These are phyloP conservation scores for Saccharomyces hybrid DNA, from an alignment of 1,139 yeast genomes.

Conservation along the genomic window DNA sequence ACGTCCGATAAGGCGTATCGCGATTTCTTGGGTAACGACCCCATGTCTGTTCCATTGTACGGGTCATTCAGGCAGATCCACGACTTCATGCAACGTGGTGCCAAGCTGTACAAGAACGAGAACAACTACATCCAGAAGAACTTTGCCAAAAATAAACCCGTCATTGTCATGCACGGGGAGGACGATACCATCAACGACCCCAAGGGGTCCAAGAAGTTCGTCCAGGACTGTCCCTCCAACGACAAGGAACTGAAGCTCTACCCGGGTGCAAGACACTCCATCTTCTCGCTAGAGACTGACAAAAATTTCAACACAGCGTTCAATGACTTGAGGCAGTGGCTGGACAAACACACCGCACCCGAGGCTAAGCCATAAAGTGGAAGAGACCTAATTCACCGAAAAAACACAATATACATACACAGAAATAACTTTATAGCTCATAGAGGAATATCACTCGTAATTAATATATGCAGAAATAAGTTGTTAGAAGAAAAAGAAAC, in stretches of 20 bases:
- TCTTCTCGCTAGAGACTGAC: constrained; percentile 28
- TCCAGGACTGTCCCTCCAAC: constrained; percentile 26
- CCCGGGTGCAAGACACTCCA: constrained; percentile 34
- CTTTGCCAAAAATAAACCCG: constrained; percentile 40
- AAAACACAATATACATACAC: background rate
- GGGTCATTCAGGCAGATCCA: constrained; percentile 47
- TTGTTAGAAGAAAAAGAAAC: background rate
- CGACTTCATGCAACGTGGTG: constrained; percentile 49
- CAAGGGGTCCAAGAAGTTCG: constrained; percentile 46
- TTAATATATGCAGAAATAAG: background rate
- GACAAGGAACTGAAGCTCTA: constrained; percentile 34
- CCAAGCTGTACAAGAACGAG: constrained; percentile 18
- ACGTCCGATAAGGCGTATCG: constrained; percentile 48
- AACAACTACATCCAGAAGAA: constrained; percentile 38
- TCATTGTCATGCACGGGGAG: constrained; percentile 50
- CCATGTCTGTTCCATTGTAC: constrained; percentile 37
- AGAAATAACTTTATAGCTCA: background rate
- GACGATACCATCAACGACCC: constrained; percentile 50
- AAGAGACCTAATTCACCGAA: background rate
- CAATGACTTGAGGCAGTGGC: constrained; percentile 21
- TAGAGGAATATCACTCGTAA: background rate
- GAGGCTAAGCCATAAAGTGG: background rate
- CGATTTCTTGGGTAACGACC: constrained; percentile 40
- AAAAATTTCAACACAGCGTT: constrained; percentile 18
- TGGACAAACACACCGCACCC: constrained; percentile 8